Evolutionary conservation across 1,139 yeast species (phyloP), one percentile per base, ranked within the genome.

Genomic region (Geotrichum bryndzae): DNA sequence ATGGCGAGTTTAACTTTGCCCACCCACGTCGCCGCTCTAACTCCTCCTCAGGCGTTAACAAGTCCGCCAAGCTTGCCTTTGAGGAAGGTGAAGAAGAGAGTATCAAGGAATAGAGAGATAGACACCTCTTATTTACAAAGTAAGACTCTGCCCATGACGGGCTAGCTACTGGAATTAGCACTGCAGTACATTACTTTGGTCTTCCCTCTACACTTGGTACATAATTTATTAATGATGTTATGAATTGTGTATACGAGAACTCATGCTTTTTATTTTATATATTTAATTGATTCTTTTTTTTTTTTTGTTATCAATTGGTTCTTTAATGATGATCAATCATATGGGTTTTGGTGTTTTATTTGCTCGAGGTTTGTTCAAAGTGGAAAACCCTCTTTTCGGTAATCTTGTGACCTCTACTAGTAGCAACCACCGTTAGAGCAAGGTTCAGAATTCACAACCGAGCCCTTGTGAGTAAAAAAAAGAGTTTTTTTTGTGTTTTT

Each of bases 31-130:
- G 80, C 57, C 72, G 78, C 55, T 77, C 80, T 60, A 77, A 77
- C 66, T 76, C 91, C 73, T 41, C 81, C 83, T 22, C 85, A 74
- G 61, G 86, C 6, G 61, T 59, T 46, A 59, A 59, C 61, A 51
- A 53, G 54, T 41, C 46, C 2, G 46, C 46, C 22, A 41, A 41
- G 22, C 46, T 41, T 41, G 46, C 46, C 46, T 41, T 41, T 41
- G 18, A 18, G 18, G 18, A 18, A 18, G 18, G 18, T 18, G 18
- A 18, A 18, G 46, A 41, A 41, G 15, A 41, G 4, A 41, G 46
- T 41, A 41, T 41, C 46, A 41, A 41, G 18, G 46, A 41, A n/a
- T 41, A 41, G 22, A 5, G n/a, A 15, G 3, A 13, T 6, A 15
- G 22, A 15, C 15, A 41, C 41, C 10, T 3, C 18, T 15, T 41